Evolutionary conservation across 441 rosid genomes (phyloP), one percentile per base, ranked within the genome.

Genomic region (Flueggea neowawraea): DNA sequence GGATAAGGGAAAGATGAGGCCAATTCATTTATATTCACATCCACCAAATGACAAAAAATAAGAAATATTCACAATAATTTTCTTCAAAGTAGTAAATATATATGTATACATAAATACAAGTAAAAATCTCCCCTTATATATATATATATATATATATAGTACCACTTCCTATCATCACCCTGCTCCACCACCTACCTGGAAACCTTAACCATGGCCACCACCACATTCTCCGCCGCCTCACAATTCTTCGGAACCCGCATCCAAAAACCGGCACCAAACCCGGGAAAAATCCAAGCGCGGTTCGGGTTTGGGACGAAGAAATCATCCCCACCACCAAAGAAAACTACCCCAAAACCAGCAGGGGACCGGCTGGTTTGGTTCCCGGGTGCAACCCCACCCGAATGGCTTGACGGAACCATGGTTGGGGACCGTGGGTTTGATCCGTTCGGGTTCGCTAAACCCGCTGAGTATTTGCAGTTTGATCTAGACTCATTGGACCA

Each of bases 351-450:
- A 43, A 78, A 65, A 13, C 63, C 51, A 6, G 58, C 13, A 0
- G 67, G 48, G n/a, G 85, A 84, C 31, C 66, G 89, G 36, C 87
- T 80, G 6, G 87, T 89, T 0, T 89, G 96, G 95, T 79, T 79
- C 64, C 96, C 91, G 0, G 78, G 87, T 0, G 82, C 80, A 22
- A 71, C 6, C 16, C 82, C 86, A 0, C 96, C 91, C 0, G 90
- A 80, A 69, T 89, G 95, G 92, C 80, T 89, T 4, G 96, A 91
- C 48, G 91, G 92, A 32, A 69, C 85, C 12, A 77, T 91, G 92
- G 75, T 85, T 9, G 98, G 98, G 33, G 95, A 87, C 80, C 74
- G 90, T 43, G 95, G 96, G 31, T 91, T 89, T 50, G 91, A 91
- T 54, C 93, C 95, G 0, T 80, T 89, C 13, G 95, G 90, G 52